Evolutionary conservation across 192 early-diverging fungal species (phyloP).

Genomic region (Backusella australiensis): DNA sequence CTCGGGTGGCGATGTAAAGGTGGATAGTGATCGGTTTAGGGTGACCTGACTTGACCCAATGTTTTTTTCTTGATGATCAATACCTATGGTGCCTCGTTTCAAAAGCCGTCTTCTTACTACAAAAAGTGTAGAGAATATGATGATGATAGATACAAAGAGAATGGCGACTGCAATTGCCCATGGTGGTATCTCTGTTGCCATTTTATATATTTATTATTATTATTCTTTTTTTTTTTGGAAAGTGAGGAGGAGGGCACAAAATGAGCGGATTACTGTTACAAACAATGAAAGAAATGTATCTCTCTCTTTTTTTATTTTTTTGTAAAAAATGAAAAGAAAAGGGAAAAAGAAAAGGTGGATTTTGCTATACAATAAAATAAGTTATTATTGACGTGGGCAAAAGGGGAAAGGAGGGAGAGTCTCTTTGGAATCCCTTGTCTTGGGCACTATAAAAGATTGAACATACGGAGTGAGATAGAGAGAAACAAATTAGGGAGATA

Average conservation of each 20-base stretch:
- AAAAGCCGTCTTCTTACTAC: neutral
- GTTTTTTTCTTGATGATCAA: neutral
- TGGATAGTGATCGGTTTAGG: neutral
- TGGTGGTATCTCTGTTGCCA: neutral
- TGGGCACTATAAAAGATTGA: slow-evolving; percentile 1
- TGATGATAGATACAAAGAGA: neutral
- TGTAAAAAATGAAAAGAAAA: neutral
- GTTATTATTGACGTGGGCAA: neutral
- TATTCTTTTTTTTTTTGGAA: neutral
- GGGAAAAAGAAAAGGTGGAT: neutral
- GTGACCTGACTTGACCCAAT: neutral
- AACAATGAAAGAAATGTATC: neutral
- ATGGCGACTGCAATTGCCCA: neutral
- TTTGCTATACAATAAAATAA: neutral
- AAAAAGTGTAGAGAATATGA: neutral
- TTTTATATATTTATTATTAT: neutral
- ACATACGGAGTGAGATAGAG: neutral
- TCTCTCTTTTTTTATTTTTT: neutral
- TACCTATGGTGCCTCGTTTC: neutral
- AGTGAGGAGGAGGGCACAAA: neutral
- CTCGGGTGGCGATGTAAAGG: neutral
- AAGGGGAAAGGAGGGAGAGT: neutral
- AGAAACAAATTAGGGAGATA: neutral
- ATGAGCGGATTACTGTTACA: neutral
- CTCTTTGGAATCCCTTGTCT: neutral